Base-by-base conservation (phyloP, 148 eudicot species). In the Silene conica region DNA sequence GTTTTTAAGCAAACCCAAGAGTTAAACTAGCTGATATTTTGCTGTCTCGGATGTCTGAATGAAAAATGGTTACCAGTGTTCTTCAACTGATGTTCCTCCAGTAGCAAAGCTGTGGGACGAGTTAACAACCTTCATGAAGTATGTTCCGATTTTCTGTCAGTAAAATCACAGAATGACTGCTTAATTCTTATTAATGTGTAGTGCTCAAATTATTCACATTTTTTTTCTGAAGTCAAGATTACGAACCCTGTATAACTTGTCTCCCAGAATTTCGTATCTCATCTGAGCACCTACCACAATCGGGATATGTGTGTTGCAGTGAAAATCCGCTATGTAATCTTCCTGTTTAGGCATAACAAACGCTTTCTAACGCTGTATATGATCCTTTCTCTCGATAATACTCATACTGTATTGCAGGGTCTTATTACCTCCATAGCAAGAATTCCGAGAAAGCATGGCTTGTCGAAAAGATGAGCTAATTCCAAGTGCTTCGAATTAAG, bases 401-500 rank as follows among this genome's bases (percentile, higher is more conserved):
- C 31, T 6, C 10, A 0, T 38, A 14, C n/a, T 3, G 9, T 2
- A 64, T 18, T 12, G 12, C 31, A 59, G 23, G 18, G 23, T 22
- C 25, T 63, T 76, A 48, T 48, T 80, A 93, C 98, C 95, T 88
- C 77, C 62, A 94, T 52, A 28, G 98, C 97, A 57, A 94, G 89
- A 70, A 89, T 14, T 77, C 92, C 93, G 67, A 93, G 85, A 82
- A 94, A 91, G 84, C 98, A 94, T 13, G 98, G 98, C 77, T 94
- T 94, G 79, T 94, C 98, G 63, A 94, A 94, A 25, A 94, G 96
- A 77, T 89, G 93, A 73, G 92, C 98, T 83, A 94, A 80, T 73
- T 80, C 21, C 65, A 94, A 81, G 82, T 94, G 96, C 82, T 85
- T 91, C 75, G 80, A 64, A 76, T 94, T 86, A 69, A 84, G 86